A percentile compares a stretch with the other conserved stretches of the same genome.
Conservation (phyloP, 1,284 basidiomycete species). For the Moesziomyces aphidis region DNA sequence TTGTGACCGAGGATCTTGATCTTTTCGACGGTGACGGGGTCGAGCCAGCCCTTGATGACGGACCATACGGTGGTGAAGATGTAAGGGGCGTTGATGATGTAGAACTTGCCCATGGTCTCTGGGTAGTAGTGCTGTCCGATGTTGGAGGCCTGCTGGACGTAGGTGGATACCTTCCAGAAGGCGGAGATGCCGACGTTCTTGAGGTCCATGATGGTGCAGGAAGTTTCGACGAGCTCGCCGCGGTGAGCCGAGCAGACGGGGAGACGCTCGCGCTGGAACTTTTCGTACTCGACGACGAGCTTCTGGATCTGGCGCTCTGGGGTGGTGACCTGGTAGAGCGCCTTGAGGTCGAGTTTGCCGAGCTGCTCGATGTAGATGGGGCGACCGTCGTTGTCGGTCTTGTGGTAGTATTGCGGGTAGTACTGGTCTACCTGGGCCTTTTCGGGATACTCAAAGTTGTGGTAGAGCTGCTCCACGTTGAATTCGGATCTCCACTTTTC, state of each 20-base stretch:
- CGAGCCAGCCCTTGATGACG: constrained; percentile 92
- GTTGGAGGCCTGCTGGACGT: constrained; percentile 81
- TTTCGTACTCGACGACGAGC: constrained; percentile 94
- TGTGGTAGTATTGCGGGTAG: constrained; percentile 95
- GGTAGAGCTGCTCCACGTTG: constrained; percentile 85
- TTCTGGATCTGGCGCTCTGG: constrained; percentile 89
- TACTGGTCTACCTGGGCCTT: constrained; percentile 85
- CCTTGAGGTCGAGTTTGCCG: constrained; percentile 87
- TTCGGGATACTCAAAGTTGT: constrained; percentile 89
- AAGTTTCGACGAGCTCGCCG: constrained; percentile 94
- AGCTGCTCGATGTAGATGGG: constrained; percentile 95
- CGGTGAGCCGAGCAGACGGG: constrained; percentile 81
- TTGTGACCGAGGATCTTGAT: constrained; percentile 64
- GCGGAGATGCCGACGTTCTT: constrained; percentile 81
- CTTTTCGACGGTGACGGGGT: constrained; percentile 91
- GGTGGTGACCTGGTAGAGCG: constrained; percentile 76
- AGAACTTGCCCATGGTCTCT: constrained; percentile 93
- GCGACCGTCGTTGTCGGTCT: constrained; percentile 95
- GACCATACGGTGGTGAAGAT: constrained; percentile 90
- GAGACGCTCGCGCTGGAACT: constrained; percentile 76
- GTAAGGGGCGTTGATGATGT: constrained; percentile 85
- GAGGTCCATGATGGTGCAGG: constrained; percentile 96
- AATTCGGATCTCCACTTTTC: constrained; percentile 94
- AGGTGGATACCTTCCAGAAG: constrained; percentile 90
- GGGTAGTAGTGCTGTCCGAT: constrained; percentile 88